Conservation (phyloP, 2,329 filamentous ascomycete genomes). For the Aspergillus floridensis region DNA sequence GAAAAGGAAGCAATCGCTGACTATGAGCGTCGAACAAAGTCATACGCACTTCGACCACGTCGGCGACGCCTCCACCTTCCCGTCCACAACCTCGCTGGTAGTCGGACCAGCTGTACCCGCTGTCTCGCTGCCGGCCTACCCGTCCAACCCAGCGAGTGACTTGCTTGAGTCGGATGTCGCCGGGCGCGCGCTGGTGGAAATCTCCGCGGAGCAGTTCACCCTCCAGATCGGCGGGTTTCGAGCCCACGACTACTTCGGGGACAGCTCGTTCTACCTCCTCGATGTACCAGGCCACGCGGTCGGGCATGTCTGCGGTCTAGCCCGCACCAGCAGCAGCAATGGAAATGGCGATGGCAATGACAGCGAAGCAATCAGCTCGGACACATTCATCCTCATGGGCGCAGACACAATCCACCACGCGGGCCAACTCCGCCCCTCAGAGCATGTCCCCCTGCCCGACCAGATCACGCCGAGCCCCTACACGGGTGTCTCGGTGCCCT, state of each 20-base stretch:
- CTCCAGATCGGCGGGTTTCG: constrained; percentile 33
- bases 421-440: constrained; percentile 32
- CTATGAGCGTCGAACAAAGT: constrained; percentile 5
- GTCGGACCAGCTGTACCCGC: constrained; percentile 22
- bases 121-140: constrained; percentile 19
- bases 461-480: background rate
- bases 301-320: constrained; percentile 19
- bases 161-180: constrained; percentile 10
- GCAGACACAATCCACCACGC: constrained; percentile 26
- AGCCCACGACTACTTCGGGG: constrained; percentile 53
- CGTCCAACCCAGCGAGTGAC: constrained; percentile 14
- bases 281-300: constrained; percentile 32
- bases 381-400: constrained; percentile 27
- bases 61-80: constrained; percentile 46
- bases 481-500: background rate
- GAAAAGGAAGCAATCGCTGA: no score
- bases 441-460: background rate
- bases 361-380: background rate
- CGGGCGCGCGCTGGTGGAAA: constrained; percentile 17
- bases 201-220: constrained; percentile 8
- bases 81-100: constrained; percentile 35
- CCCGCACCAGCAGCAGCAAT: constrained; percentile 15
- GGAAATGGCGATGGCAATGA: no score
- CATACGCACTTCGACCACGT: constrained; percentile 44
- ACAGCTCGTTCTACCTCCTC: constrained; percentile 57